Evolutionary conservation across 352 stramenopile species (phyloP), one percentile per base, ranked within the genome.

Genomic region (Pythium oligandrum): DNA sequence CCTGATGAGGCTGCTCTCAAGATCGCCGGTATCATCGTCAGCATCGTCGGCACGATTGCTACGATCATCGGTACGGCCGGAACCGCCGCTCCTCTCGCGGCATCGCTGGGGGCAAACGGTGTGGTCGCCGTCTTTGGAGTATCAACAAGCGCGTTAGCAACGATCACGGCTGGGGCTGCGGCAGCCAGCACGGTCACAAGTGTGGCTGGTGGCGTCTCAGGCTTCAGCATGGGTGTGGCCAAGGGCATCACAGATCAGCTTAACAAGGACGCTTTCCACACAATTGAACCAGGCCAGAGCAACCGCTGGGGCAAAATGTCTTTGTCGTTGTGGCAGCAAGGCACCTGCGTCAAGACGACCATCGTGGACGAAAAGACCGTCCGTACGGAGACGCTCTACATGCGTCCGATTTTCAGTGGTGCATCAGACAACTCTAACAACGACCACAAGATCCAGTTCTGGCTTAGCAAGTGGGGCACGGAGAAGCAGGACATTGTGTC

Each of bases 351-450:
- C 4, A 65, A 63, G 45, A 77, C 72, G n/a, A 66, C 56, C 8
- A 68, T 75, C 57, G 44, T 70, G 30, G 54, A 78, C 43, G 60
- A 76, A 43, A 48, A 54, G 3, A 70, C 67, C 0, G 68, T 83
- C 31, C 66, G 54, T 1, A 72, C 62, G 5, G 59, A 72, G 45
- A 75, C 65, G 40, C 12, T 78, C 7, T 78, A 78, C 65, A 78
- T 76, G 70, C 68, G 68, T 45, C 70, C 68, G 26, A 80, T 80
- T 64, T 83, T 83, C 62, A 77, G 68, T 33, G 68, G 71, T n/a
- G 55, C 63, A 35, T 68, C 64, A 4, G 61, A 70, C 57, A 69
- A 69, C 40, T 75, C 61, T 4, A 75, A 75, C 57, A 59, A 69
- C 39, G 63, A 67, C 38, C 68, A 83, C 54, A 49, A 74, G 33